These are phyloP conservation scores for Verticillium longisporum DNA, from an alignment of 2,329 filamentous ascomycete species.

Conservation along the genomic window DNA sequence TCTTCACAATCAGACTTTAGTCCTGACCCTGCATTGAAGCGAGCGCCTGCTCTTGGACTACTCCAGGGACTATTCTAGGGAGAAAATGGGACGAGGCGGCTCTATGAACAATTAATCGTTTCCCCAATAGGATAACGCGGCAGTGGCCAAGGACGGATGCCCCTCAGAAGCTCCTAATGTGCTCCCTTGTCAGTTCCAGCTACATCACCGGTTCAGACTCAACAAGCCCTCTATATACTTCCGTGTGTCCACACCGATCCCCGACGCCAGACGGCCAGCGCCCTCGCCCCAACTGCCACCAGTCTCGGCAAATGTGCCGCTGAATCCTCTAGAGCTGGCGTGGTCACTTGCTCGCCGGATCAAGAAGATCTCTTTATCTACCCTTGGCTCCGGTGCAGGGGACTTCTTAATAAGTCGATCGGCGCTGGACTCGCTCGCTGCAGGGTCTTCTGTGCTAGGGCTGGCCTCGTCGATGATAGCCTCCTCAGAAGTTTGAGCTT, in stretches of 20 bases:
- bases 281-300: slow-evolving; percentile 43
- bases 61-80: too few species aligned
- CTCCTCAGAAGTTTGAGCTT: background rate
- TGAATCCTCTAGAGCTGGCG: slow-evolving; percentile 26
- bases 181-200: background rate
- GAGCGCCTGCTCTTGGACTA: too few species aligned
- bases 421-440: background rate
- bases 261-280: slow-evolving; percentile 57
- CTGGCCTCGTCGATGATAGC: background rate
- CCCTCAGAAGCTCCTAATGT: too few species aligned
- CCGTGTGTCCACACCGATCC: slow-evolving; percentile 70
- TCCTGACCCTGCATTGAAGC: too few species aligned
- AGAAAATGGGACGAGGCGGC: too few species aligned
- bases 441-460: background rate
- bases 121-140: too few species aligned
- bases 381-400: slow-evolving; percentile 6
- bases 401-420: background rate
- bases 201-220: slow-evolving; percentile 41
- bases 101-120: too few species aligned
- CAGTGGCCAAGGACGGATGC: too few species aligned
- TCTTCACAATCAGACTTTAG: too few species aligned
- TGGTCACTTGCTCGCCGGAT: slow-evolving; percentile 55
- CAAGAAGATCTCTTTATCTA: slow-evolving; percentile 54
- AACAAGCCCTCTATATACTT: slow-evolving; percentile 68
- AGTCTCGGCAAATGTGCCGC: slow-evolving; percentile 26